Conservation (phyloP, 2,329 filamentous ascomycete genomes). For the Seiridium cupressi region DNA sequence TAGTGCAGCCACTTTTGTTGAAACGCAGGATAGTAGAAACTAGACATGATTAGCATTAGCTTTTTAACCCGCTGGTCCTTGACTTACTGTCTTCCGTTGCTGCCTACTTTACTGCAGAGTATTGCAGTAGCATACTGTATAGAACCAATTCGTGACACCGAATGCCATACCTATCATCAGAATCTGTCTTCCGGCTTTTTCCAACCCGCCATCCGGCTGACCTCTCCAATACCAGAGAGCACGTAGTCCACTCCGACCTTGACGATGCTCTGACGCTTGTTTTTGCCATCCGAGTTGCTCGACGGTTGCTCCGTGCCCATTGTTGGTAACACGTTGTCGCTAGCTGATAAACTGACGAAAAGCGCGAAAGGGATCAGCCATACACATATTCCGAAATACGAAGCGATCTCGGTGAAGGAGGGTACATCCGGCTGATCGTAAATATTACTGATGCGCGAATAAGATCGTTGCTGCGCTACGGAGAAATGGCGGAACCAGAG, state of each 20-base stretch:
- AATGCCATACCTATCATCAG: constrained; percentile 15
- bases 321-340: constrained; percentile 90
- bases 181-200: constrained; percentile 38
- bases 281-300: constrained; percentile 43
- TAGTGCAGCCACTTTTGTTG: no score
- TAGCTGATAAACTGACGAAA: constrained; percentile 90
- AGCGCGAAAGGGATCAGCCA: constrained; percentile 96
- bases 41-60: neutral
- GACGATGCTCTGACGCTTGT: constrained; percentile 61
- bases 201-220: constrained; percentile 37
- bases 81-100: neutral
- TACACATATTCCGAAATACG: constrained; percentile 93
- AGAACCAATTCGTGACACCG: constrained; percentile 7
- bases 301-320: constrained; percentile 73
- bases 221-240: constrained; percentile 49
- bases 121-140: constrained; percentile 4
- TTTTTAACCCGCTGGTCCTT: neutral
- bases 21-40: no score
- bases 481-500: constrained; percentile 96
- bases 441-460: constrained; percentile 56
- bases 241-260: constrained; percentile 63
- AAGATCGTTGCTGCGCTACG: constrained; percentile 53
- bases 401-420: constrained; percentile 89
- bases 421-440: constrained; percentile 67
- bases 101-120: neutral